Evolutionary conservation across 2,329 filamentous ascomycete genomes (phyloP).

Genomic region (Talaromyces verruculosus): DNA sequence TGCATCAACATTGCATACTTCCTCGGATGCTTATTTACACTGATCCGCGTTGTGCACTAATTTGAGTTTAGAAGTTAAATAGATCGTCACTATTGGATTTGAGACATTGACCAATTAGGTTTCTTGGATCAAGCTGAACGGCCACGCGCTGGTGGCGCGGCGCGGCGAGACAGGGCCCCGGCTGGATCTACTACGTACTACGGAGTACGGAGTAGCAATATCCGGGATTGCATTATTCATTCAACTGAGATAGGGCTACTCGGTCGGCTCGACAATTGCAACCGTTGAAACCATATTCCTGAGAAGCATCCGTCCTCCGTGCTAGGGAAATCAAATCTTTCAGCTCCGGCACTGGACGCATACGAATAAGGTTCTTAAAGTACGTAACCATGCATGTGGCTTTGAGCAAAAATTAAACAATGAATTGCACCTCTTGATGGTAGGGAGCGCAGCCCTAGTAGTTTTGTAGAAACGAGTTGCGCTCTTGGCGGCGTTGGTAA

Average conservation of each 20-base stretch:
- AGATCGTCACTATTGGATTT: not conserved
- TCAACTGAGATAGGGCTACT: not conserved
- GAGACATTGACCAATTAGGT: not conserved
- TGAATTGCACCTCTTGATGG: not conserved
- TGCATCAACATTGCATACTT: conserved; percentile 1
- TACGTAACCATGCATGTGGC: not conserved
- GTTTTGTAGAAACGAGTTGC: not conserved
- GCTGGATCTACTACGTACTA: not conserved
- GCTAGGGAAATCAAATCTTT: not conserved
- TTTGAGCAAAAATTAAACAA: not conserved
- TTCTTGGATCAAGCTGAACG: not conserved
- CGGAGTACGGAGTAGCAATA: not conserved
- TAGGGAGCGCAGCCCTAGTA: not conserved
- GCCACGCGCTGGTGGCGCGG: too few relatives aligned
- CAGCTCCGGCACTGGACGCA: not conserved
- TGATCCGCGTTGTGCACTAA: not conserved
- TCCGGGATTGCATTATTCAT: not conserved
- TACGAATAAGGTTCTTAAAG: not conserved
- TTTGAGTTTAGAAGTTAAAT: not conserved
- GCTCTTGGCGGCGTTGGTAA: not conserved
- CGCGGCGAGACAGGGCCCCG: too few relatives aligned
- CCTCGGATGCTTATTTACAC: not conserved
- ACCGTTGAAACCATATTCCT: not conserved
- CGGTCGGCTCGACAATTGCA: not conserved
- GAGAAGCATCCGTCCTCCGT: not conserved